These are phyloP conservation scores for Mucor racemosus DNA, from an alignment of 371 early-diverging fungal species.

Conservation along the genomic window DNA sequence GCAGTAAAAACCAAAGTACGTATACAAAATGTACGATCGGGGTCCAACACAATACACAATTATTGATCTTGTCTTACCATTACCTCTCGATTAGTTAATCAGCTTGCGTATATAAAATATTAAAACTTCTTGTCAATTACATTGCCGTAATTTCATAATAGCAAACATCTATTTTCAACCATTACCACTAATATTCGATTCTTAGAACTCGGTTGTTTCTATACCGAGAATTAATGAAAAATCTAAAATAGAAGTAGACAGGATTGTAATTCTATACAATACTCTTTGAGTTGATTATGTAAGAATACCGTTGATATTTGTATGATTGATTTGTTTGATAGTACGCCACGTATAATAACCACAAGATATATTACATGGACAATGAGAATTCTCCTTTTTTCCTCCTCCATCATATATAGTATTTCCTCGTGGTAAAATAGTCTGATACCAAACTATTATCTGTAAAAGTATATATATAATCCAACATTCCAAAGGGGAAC, in stretches of 20 bases:
- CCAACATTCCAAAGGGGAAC: background rate
- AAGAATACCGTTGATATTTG: background rate
- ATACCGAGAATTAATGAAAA: background rate
- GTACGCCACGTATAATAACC: background rate
- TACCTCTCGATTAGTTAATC: background rate
- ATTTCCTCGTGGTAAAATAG: background rate
- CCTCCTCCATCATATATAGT: background rate
- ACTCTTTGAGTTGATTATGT: background rate
- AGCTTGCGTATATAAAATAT: background rate
- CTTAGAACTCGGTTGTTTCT: background rate
- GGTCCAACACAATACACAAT: background rate
- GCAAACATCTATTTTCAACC: background rate
- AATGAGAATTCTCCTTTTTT: conserved; percentile 1
- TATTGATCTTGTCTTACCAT: background rate
- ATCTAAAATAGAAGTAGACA: background rate
- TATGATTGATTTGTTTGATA: background rate
- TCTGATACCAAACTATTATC: background rate
- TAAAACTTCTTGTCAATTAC: background rate
- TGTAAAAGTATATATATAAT: background rate
- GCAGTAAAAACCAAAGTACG: background rate
- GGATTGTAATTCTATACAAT: background rate
- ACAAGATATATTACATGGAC: background rate
- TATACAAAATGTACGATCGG: background rate
- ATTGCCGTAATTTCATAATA: background rate
- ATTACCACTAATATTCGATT: background rate